These are phyloP conservation scores for Camelina hispida DNA, from an alignment of 345 rosid species.

Conservation along the genomic window DNA sequence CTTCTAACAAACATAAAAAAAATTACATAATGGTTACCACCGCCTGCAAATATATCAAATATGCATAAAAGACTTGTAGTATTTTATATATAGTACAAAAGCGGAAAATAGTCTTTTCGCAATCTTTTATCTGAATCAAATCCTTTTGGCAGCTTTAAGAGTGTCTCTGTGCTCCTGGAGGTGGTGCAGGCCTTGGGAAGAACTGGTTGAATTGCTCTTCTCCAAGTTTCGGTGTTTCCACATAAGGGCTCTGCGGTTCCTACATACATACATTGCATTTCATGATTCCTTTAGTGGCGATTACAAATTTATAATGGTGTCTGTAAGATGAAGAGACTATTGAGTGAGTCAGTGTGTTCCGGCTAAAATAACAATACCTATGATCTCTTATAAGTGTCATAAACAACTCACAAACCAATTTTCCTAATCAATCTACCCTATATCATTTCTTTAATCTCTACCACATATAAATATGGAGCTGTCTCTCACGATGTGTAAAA, in stretches of 20 bases:
- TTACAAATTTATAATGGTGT: neutral
- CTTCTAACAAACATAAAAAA: slow-evolving; percentile 16
- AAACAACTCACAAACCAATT: neutral
- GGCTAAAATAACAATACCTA: neutral
- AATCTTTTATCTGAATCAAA: slow-evolving; percentile 27
- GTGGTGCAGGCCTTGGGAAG: slow-evolving; percentile 81
- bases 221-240: slow-evolving; percentile 69
- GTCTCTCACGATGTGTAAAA: neutral
- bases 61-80: slow-evolving; percentile 6
- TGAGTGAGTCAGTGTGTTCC: neutral
- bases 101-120: neutral
- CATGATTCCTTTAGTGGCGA: neutral
- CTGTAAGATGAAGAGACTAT: neutral
- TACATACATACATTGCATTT: slow-evolving; percentile 18
- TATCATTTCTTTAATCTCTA: slow-evolving; percentile 3
- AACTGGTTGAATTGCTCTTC: slow-evolving; percentile 46
- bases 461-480: slow-evolving; percentile 20
- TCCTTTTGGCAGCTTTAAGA: slow-evolving; percentile 46
- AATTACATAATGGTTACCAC: slow-evolving; percentile 31
- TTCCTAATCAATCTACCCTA: neutral
- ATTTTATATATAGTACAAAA: slow-evolving; percentile 18
- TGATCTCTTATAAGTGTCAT: neutral
- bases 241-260: slow-evolving; percentile 71
- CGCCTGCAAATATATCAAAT: slow-evolving; percentile 29
- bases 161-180: slow-evolving; percentile 79